Base-by-base conservation (phyloP, 1,139 yeast species). In the Suhomyces maxii region DNA sequence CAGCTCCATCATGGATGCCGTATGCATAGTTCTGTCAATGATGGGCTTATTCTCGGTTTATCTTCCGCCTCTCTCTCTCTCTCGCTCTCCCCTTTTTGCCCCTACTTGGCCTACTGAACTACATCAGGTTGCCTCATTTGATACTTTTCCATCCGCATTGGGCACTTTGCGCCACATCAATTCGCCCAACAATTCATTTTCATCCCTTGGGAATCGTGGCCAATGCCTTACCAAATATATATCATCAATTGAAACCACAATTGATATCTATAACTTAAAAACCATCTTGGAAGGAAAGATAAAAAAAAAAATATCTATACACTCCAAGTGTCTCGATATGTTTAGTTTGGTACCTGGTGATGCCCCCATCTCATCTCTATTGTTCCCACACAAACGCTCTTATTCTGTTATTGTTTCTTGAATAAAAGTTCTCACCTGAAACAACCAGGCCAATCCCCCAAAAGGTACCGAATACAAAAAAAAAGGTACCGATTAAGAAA, bases 331-430 rank as follows among this genome's bases (percentile, higher is more conserved):
- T 28, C 23, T 18, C 23, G 23, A 18, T 9, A 11, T 28, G 9
- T 28, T 28, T 28, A 28, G 31, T 28, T 28, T 28, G 31, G 31
- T 28, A 28, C 37, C 37, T 18, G 23, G 23, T 6, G 26, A 35
- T 13, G 18, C 26, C 38, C 38, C 26, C 46, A 42, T 40, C 46
- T 40, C 46, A 43, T 42, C 46, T 26, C 39, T 26, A 46, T 46
- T 46, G 49, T 46, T 46, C 41, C 23, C 31, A 9, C n/a, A 28
- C 31, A 28, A 28, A 9, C 31, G n/a, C 11, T 28, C 11, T 28
- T 28, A 11, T 11, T 28, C 1, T 9, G 31, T 9, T 9, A 28
- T 9, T 28, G n/a, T 28, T 28, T 28, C 11, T 28, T 5, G 7
- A 11, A 9, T n/a, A 9, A 9, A 28, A 28, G 31, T 28, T 9